Evolutionary conservation across 1,139 yeast species (phyloP).

Genomic region (Yamadazyma taylorii): DNA sequence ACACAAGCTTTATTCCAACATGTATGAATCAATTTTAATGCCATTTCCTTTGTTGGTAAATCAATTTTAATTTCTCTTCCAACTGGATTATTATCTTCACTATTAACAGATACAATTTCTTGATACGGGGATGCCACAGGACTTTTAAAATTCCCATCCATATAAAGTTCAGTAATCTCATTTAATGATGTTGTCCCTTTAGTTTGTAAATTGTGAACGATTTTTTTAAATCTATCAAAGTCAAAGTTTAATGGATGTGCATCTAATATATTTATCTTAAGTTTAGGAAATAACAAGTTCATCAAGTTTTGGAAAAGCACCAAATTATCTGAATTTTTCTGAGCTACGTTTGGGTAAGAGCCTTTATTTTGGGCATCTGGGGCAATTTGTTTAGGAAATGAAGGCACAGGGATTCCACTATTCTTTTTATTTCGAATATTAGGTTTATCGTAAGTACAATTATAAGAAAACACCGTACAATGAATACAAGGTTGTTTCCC

Average conservation of each 20-base stretch:
- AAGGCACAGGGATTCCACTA: constrained; percentile 33
- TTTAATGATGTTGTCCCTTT: constrained; percentile 20
- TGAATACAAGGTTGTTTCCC: constrained; percentile 87
- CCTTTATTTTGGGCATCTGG: constrained; percentile 10
- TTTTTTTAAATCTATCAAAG: constrained; percentile 32
- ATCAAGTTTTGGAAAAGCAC: constrained; percentile 30
- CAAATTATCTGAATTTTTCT: constrained; percentile 17
- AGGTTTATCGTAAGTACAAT: constrained; percentile 74
- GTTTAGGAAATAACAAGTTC: constrained; percentile 50
- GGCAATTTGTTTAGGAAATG: constrained; percentile 18
- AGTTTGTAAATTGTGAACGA: constrained; percentile 23
- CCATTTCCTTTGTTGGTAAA: constrained; percentile 73
- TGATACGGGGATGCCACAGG: constrained; percentile 8
- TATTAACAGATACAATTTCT: constrained; percentile 7
- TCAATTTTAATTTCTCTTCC: constrained; percentile 59
- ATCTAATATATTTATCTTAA: constrained; percentile 39
- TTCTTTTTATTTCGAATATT: constrained; percentile 54
- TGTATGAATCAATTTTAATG: constrained; percentile 66
- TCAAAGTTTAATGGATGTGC: constrained; percentile 31
- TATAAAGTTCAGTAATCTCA: constrained; percentile 27
- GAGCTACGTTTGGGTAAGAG: constrained; percentile 3
- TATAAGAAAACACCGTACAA: constrained; percentile 83
- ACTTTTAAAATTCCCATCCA: constrained; percentile 16
- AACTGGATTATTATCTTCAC: constrained; percentile 20
- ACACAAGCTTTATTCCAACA: constrained; percentile 90